Evolutionary conservation across 345 rosid genomes (phyloP), one percentile per base, ranked within the genome.

Genomic region (Luvunga scandens): DNA sequence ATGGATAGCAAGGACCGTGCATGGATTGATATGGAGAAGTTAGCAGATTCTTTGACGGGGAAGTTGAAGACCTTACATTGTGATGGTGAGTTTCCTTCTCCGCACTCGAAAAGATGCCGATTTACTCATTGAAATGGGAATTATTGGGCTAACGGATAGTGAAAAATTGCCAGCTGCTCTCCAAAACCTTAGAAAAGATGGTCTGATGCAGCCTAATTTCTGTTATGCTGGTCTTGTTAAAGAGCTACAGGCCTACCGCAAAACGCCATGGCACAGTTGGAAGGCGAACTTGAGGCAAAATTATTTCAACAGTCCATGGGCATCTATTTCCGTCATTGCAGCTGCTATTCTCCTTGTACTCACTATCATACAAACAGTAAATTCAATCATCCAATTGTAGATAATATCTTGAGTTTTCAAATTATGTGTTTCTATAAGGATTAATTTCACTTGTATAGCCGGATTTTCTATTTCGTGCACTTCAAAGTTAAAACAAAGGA

Each of bases 251-350:
- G 67, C 18, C 50, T 45, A 10, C 3, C 12, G 16, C 50, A 12
- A 45, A 42, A 2, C 50, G 1, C 50, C 16, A 2, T 12, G 66
- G 65, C 78, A 79, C 24, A 45, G 6, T 34, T 83, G 80, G 85
- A 34, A 70, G 53, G 72, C 78, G 12, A 33, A 14, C 5, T 67
- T 83, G 67, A 75, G n/a, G 18, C 75, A 79, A 9, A 30, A 72
- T 4, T 72, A 83, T 34, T 83, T 83, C 72, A 42, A 53, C 50
- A 76, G 5, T 50, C 85, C 85, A 60, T 71, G 85, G 85, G 75
- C 77, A 2, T 9, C 34, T 33, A 75, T 79, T 33, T 83, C 82
- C 7, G 69, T 83, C 10, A 33, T 72, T 38, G 80, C 75, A 19
- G 82, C 80, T 4, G 22, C 21, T 14, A 21, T 76, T 59, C 65